A percentile compares a stretch with the other conserved stretches of the same genome.
Evolutionary conservation across 495 filamentous ascomycete species (phyloP).

Genomic region (Annulohypoxylon stygium): DNA sequence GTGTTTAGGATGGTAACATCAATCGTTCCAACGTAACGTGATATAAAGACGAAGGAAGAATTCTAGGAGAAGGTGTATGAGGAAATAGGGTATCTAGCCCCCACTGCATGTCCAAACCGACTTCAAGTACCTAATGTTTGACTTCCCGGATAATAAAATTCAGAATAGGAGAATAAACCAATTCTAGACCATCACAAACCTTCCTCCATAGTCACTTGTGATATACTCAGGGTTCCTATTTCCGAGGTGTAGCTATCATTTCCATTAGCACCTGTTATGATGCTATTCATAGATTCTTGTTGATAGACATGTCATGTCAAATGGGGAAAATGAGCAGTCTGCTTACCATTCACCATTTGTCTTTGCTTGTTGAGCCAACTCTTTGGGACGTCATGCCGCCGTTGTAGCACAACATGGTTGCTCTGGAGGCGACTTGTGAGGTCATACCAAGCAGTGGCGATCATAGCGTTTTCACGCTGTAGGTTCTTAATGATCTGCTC

Average conservation of each 20-base stretch:
- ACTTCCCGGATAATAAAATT: neutral
- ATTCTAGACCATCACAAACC: neutral
- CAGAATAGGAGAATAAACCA: constrained; percentile 5
- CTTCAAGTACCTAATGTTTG: neutral
- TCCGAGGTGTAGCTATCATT: constrained; percentile 60
- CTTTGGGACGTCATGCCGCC: constrained; percentile 79
- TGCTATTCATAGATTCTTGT: neutral
- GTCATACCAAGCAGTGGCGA: constrained; percentile 93
- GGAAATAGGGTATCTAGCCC: constrained; percentile 13
- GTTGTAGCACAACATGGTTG: constrained; percentile 83
- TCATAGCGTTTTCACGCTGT: constrained; percentile 85
- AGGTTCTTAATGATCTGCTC: constrained; percentile 76
- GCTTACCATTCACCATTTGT: constrained; percentile 72
- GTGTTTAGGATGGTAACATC: constrained; percentile 1
- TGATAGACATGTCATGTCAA: neutral
- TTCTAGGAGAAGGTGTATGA: neutral
- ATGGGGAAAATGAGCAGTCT: neutral
- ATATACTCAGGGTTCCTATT: constrained; percentile 55
- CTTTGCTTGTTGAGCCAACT: constrained; percentile 95
- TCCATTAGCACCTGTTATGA: constrained; percentile 1
- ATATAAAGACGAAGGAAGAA: constrained; percentile 15
- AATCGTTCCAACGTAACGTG: constrained; percentile 6
- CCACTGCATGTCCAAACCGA: constrained; percentile 10
- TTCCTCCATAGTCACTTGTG: neutral
- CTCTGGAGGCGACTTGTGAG: constrained; percentile 85